Evolutionary conservation across 1,139 yeast species (phyloP).

Genomic region (Lodderomyces theae): DNA sequence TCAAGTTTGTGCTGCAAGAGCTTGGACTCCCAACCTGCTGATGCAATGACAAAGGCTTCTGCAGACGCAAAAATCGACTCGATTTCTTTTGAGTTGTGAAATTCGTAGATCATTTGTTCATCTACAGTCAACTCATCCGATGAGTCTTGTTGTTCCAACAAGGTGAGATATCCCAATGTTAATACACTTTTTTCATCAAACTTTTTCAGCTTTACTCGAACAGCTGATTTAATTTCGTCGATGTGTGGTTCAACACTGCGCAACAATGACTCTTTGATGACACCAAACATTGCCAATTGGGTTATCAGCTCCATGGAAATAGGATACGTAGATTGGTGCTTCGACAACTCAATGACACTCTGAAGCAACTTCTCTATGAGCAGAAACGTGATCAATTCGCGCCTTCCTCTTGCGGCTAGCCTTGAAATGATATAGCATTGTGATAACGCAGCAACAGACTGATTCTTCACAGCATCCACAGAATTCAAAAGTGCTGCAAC

Average conservation of each 20-base stretch:
- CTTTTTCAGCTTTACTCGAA: constrained; percentile 44
- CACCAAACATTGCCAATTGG: constrained; percentile 63
- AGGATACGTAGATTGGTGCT: constrained; percentile 21
- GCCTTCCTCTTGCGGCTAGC: constrained; percentile 32
- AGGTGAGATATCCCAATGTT: constrained; percentile 53
- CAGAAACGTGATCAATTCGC: constrained; percentile 24
- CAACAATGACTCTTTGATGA: constrained; percentile 18
- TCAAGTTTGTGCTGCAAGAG: constrained; percentile 53
- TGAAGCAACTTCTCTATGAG: constrained; percentile 5
- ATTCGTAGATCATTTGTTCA: constrained; percentile 44
- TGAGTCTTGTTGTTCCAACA: constrained; percentile 18
- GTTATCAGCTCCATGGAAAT: constrained; percentile 46
- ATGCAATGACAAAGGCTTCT: constrained; percentile 72
- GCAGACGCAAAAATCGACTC: constrained; percentile 80
- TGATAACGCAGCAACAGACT: constrained; percentile 25
- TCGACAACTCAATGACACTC: constrained; percentile 18
- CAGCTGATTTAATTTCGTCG: constrained; percentile 23
- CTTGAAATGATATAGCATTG: constrained; percentile 3
- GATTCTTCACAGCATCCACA: constrained; percentile 22
- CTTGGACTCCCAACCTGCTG: constrained; percentile 75
- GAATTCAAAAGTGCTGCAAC: constrained; percentile 14
- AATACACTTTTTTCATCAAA: constrained; percentile 60
- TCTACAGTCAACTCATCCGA: constrained; percentile 12
- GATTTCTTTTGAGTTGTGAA: constrained; percentile 65
- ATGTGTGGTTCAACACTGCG: constrained; percentile 5